Evolutionary conservation across 116 monocot species (phyloP), one percentile per base, ranked within the genome.

Genomic region (Cymodocea nodosa): DNA sequence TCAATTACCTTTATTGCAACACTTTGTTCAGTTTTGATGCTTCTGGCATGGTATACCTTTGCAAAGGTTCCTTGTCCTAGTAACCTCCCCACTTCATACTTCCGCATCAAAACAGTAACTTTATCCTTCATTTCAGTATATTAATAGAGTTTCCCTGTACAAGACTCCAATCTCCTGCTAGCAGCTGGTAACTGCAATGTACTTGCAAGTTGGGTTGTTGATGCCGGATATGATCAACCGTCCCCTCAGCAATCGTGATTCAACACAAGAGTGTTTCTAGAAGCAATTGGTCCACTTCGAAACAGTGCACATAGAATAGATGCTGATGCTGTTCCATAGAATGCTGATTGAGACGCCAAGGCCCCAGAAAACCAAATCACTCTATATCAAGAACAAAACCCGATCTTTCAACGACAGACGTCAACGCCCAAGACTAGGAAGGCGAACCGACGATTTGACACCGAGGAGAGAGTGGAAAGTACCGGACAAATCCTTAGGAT

Each of bases 21-120:
- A 50, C 75, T 71, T 51, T 75, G 71, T 2, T 63, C 54, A 14
- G 60, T 65, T 44, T 44, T 58, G 16, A 80, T 16, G 62, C 68
- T 75, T 36, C 75, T 44, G 2, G 71, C 80, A 66, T 71, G 65
- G 71, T 80, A 80, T 35, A 80, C 80, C 24, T 80, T 80, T 3
- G 80, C 80, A 34, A 80, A 80, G 17, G 48, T 71, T 22, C 80
- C 80, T 55, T 80, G 80, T 1, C 80, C 80, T 15, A 80, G 56
- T 49, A 80, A 58, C 52, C 74, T 69, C 49, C 80, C 75, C 23
- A 80, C 34, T 35, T 80, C 80, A 65, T 71, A 80, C 50, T 55
- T 61, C 23, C 68, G 74, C 80, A 80, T 69, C 25, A 80, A 23
- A 40, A 80, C 44, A 15, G 23, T 56, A n/a, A 56, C 75, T 23